These are phyloP conservation scores for Prunus davidiana DNA, from an alignment of 306 rosid genomes.

Conservation along the genomic window DNA sequence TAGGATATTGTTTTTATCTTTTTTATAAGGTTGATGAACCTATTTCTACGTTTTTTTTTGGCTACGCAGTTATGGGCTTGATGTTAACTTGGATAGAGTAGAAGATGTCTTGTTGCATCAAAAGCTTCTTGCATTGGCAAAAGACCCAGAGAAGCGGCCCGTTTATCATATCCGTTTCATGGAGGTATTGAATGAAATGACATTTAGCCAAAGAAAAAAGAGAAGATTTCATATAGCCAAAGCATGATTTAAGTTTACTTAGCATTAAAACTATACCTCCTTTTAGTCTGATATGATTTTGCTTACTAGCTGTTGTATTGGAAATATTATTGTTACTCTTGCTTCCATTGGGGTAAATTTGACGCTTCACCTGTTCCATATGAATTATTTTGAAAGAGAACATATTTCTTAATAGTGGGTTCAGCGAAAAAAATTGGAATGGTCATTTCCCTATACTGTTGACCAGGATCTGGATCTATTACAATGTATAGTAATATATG, in stretches of 20 bases:
- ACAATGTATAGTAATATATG: not conserved
- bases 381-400: not conserved
- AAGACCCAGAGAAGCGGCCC: constrained; percentile 90
- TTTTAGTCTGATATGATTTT: not conserved
- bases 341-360: not conserved
- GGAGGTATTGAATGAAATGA: constrained; percentile 51
- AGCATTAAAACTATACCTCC: not conserved
- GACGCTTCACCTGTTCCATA: not conserved
- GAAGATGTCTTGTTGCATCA: constrained; percentile 91
- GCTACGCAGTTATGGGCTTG: constrained; percentile 81
- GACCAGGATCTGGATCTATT: not conserved
- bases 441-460: not conserved
- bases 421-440: not conserved
- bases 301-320: not conserved
- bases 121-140: constrained; percentile 79
- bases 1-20: not conserved
- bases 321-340: not conserved
- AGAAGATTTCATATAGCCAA: not conserved
- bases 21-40: not conserved
- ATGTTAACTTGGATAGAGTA: constrained; percentile 89
- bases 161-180: constrained; percentile 79
- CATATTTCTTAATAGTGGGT: not conserved
- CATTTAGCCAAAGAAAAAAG: too few species aligned
- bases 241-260: not conserved
- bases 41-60: constrained; percentile 6